These are phyloP conservation scores for Meyerozyma sp. DNA, from an alignment of 1,139 yeast genomes.

Conservation along the genomic window DNA sequence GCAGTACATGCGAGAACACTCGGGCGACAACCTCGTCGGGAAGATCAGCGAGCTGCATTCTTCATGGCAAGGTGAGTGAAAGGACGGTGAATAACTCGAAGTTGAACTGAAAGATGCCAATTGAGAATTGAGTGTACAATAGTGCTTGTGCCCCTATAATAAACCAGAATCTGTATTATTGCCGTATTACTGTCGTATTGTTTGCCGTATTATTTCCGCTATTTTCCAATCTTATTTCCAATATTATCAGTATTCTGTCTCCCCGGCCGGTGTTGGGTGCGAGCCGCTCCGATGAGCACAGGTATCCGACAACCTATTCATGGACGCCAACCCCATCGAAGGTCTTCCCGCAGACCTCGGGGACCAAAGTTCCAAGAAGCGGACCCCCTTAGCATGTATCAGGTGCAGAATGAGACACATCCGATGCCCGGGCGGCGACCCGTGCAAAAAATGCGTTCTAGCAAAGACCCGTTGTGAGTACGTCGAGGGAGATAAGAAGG, in stretches of 20 bases:
- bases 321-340: not conserved
- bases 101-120: too few relatives aligned
- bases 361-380: slow-evolving; percentile 11
- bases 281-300: not conserved
- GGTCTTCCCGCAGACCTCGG: not conserved
- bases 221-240: too few relatives aligned
- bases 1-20: slow-evolving; percentile 8
- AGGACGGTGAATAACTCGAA: too few relatives aligned
- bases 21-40: slow-evolving; percentile 12
- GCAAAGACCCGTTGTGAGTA: slow-evolving; percentile 67
- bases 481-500: slow-evolving; percentile 70
- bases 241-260: too few relatives aligned
- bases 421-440: slow-evolving; percentile 78
- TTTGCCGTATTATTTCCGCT: too few relatives aligned
- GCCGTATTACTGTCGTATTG: too few relatives aligned
- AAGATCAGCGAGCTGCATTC: not conserved
- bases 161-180: too few relatives aligned
- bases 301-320: not conserved
- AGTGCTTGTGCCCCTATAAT: too few relatives aligned
- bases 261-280: not conserved
- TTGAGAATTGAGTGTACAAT: too few relatives aligned
- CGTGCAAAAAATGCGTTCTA: slow-evolving; percentile 61
- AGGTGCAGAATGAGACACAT: slow-evolving; percentile 73
- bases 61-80: not conserved
- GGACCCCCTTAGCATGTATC: slow-evolving; percentile 49